phyloP scores from a whole-genome alignment of 805 yeast genomes.

The Candida ipomoeae region DNA sequence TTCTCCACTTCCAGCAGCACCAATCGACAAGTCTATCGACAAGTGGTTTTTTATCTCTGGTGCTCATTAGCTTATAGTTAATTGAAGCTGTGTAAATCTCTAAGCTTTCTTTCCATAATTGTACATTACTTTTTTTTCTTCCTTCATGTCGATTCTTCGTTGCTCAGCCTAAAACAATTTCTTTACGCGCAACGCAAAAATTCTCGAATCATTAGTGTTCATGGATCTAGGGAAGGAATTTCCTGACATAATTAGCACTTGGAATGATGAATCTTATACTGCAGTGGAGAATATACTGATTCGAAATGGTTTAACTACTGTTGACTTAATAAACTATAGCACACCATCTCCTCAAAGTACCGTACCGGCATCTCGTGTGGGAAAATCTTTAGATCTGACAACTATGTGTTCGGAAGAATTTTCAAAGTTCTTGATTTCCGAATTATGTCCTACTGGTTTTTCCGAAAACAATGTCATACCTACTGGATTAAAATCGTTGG shows the following conservation, averaged over 20 bases:
- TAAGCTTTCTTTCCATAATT: neutral
- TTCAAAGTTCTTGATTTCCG: neutral
- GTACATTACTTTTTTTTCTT: neutral
- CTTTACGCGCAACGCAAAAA: neutral
- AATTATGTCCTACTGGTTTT: neutral
- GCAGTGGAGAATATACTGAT: neutral
- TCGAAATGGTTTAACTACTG: neutral
- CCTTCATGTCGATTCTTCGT: neutral
- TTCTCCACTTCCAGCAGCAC: slow-evolving; percentile 73
- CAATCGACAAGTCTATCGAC: slow-evolving; percentile 94
- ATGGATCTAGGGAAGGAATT: slow-evolving; percentile 4
- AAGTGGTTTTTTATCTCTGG: slow-evolving; percentile 98
- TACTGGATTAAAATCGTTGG: slow-evolving; percentile 10
- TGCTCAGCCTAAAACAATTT: neutral
- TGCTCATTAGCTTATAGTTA: slow-evolving; percentile 39
- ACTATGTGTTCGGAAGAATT: neutral
- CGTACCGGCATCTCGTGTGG: neutral
- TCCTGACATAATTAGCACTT: neutral
- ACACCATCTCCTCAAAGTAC: neutral
- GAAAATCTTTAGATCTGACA: neutral
- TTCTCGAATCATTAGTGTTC: neutral
- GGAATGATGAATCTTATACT: neutral
- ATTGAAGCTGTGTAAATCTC: neutral
- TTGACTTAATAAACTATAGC: slow-evolving; percentile 1
- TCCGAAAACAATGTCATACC: slow-evolving; percentile 1